These are phyloP conservation scores for Lachnellula suecica DNA, from an alignment of 2,329 filamentous ascomycete genomes.

Conservation along the genomic window DNA sequence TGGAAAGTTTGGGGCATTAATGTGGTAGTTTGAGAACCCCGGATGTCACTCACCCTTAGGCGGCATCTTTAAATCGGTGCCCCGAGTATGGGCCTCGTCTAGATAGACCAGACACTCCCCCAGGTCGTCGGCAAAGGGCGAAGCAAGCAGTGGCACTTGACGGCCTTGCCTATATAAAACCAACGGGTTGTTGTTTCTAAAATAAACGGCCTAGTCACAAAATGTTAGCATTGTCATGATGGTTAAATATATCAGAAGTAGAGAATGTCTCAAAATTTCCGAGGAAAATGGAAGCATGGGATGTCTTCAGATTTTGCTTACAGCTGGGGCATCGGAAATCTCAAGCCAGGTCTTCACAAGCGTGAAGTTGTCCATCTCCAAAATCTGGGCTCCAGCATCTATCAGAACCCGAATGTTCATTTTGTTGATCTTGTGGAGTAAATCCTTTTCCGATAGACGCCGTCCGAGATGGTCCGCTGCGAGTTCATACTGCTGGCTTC, in stretches of 20 bases:
- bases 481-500: conserved; percentile 48
- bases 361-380: conserved; percentile 54
- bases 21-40: conserved; percentile 28
- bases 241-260: no score
- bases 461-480: conserved; percentile 41
- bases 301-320: background rate
- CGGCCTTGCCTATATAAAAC: conserved; percentile 19
- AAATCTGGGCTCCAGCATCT: conserved; percentile 62
- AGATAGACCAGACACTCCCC: conserved; percentile 24
- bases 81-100: conserved; percentile 29
- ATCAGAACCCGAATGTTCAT: conserved; percentile 53
- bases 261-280: background rate
- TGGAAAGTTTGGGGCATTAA: no score
- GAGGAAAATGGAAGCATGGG: conserved; percentile 11
- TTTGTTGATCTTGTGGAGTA: conserved; percentile 42
- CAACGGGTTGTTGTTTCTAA: conserved; percentile 15
- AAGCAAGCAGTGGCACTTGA: conserved; percentile 20
- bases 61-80: conserved; percentile 26
- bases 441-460: conserved; percentile 43
- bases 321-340: conserved; percentile 11
- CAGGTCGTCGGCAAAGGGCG: conserved; percentile 23
- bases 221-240: no score
- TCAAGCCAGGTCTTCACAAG: conserved; percentile 24
- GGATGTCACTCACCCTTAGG: conserved; percentile 1
- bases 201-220: conserved; percentile 13